phyloP scores from a whole-genome alignment of 768 basidiomycete species.

The Tricholoma terreum region DNA sequence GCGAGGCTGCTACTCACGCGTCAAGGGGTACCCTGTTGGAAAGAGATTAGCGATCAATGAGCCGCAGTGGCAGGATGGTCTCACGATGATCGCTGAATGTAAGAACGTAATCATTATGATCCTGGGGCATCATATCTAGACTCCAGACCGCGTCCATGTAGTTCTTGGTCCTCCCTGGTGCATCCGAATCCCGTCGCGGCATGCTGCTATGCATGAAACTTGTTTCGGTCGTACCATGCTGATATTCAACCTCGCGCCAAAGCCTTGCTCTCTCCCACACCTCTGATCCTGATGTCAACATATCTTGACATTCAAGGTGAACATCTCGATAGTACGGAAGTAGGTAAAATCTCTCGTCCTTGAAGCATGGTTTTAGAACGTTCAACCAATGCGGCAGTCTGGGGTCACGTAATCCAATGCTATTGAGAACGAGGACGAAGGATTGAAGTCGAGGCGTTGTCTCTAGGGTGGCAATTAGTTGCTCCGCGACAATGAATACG shows the following conservation, averaged over 20 bases:
- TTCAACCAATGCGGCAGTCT: constrained; percentile 1
- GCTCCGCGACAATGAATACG: not conserved
- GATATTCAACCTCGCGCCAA: constrained; percentile 8
- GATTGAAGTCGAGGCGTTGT: not conserved
- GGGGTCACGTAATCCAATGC: not conserved
- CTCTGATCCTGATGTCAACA: constrained; percentile 1
- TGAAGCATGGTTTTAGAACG: not conserved
- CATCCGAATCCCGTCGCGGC: not conserved
- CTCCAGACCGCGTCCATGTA: constrained; percentile 20
- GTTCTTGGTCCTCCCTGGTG: not conserved
- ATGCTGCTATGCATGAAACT: not conserved
- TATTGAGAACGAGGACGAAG: constrained; percentile 9
- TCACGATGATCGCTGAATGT: constrained; percentile 9
- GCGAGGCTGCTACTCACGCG: constrained; percentile 5
- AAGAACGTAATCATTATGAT: constrained; percentile 18
- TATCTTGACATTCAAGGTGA: constrained; percentile 9
- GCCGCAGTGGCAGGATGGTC: not conserved
- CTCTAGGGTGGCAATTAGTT: not conserved
- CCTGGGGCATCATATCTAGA: constrained; percentile 23
- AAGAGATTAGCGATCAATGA: not conserved
- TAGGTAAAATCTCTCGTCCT: constrained; percentile 6
- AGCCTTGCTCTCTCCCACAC: constrained; percentile 14
- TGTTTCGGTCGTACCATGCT: not conserved
- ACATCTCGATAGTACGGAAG: constrained; percentile 10
- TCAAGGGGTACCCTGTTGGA: constrained; percentile 2